phyloP scores from a whole-genome alignment of 179 eudicot genomes.

The Heliamphora pulchella region DNA sequence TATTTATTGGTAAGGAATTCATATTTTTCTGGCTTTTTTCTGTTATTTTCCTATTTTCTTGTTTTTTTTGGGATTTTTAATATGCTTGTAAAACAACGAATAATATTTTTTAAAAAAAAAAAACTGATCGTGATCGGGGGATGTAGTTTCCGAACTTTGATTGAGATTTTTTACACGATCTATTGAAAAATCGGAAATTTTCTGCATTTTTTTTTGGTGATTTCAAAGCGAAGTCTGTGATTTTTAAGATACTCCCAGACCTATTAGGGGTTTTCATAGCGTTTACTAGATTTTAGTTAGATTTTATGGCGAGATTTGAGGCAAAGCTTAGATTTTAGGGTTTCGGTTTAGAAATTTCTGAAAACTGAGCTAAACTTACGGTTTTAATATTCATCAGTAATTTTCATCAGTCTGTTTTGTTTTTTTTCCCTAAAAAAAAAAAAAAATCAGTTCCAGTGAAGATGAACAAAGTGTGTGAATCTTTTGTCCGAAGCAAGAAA shows the following conservation, averaged over 20 bases:
- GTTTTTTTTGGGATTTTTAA: slow-evolving; percentile 5
- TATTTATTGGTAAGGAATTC: slow-evolving; percentile 26
- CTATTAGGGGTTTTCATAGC: slow-evolving; percentile 5
- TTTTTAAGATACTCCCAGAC: neutral
- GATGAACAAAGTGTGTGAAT: too few species aligned
- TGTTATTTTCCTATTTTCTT: slow-evolving; percentile 17
- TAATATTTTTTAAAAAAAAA: neutral
- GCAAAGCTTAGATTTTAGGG: slow-evolving; percentile 6
- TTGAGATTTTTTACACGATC: neutral
- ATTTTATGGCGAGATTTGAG: slow-evolving; percentile 10
- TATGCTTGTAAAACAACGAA: slow-evolving; percentile 16
- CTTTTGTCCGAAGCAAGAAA: too few species aligned
- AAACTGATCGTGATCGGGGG: slow-evolving; percentile 5
- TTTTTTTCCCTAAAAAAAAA: slow-evolving; percentile 11
- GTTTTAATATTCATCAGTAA: neutral
- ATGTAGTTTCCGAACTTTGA: neutral
- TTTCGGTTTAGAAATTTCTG: slow-evolving; percentile 1
- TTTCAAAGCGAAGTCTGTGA: neutral
- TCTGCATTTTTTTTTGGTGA: neutral
- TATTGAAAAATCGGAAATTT: neutral
- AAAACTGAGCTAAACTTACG: neutral
- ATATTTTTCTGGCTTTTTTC: slow-evolving; percentile 20
- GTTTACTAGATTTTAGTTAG: neutral
- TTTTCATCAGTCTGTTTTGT: too few species aligned
- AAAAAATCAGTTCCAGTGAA: too few species aligned